phyloP scores from a whole-genome alignment of 2,329 filamentous ascomycete genomes.

The Amphichorda felina region DNA sequence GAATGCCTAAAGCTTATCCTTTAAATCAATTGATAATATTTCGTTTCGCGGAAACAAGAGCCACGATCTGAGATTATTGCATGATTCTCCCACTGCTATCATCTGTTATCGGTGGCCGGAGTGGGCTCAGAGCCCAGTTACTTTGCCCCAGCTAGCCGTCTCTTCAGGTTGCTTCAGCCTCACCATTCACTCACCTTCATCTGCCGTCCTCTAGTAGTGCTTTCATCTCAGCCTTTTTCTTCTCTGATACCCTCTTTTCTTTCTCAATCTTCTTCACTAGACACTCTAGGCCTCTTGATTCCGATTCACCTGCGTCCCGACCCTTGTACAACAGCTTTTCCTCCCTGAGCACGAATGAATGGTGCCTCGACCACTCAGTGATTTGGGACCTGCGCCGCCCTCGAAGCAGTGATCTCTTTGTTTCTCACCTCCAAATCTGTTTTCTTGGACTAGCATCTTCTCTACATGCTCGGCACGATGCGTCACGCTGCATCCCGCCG shows the following conservation, averaged over 20 bases:
- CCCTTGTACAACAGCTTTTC: background rate
- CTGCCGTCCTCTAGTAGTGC: background rate
- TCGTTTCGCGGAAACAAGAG: too few species aligned
- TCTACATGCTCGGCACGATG: background rate
- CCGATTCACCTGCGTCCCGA: too few species aligned
- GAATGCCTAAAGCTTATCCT: too few species aligned
- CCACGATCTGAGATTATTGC: background rate
- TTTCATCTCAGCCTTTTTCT: slow-evolving; percentile 4
- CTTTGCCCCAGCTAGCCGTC: background rate
- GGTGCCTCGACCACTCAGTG: too few species aligned
- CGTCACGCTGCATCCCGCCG: background rate
- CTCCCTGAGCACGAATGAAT: background rate
- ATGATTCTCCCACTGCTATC: slow-evolving; percentile 7
- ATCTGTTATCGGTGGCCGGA: slow-evolving; percentile 12
- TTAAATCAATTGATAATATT: too few species aligned
- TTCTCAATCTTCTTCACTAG: slow-evolving; percentile 1
- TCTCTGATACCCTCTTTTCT: background rate
- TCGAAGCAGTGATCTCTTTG: too few species aligned
- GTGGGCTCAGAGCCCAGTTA: slow-evolving; percentile 11
- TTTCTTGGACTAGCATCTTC: background rate
- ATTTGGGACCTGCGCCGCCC: too few species aligned
- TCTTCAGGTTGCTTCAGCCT: background rate
- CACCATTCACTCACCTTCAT: slow-evolving; percentile 4
- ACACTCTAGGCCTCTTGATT: too few species aligned
- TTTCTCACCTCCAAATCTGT: background rate